Conservation (phyloP, 2,329 filamentous ascomycete species). For the Hawksworthiomyces lignivorus region DNA sequence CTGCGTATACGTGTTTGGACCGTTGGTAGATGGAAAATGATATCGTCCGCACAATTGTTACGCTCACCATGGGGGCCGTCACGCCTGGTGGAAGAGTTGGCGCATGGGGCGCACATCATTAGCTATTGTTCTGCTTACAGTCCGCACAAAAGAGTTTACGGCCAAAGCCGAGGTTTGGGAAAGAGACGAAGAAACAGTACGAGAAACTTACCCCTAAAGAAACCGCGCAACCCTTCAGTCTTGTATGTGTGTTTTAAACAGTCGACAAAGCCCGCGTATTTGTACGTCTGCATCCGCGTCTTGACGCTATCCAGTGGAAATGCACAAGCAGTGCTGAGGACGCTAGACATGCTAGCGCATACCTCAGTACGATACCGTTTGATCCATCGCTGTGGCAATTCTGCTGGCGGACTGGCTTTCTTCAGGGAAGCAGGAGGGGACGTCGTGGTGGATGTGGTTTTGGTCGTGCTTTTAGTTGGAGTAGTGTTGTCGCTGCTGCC, state of each 20-base stretch:
- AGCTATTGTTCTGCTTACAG: no score
- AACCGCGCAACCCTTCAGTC: conserved; percentile 64
- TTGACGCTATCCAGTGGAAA: conserved; percentile 87
- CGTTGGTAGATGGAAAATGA: conserved; percentile 55
- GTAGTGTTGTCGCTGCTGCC: conserved; percentile 14
- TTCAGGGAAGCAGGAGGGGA: background rate
- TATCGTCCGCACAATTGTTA: conserved; percentile 31
- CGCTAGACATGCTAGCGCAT: conserved; percentile 66
- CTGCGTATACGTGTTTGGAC: conserved; percentile 66
- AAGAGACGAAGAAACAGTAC: conserved; percentile 19
- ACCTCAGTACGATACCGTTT: conserved; percentile 77
- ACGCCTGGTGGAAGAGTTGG: conserved; percentile 47
- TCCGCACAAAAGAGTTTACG: no score
- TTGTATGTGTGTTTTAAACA: conserved; percentile 70
- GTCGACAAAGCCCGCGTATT: conserved; percentile 65
- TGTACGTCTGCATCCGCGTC: conserved; percentile 82
- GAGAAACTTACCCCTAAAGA: conserved; percentile 63
- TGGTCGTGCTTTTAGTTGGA: conserved; percentile 2
- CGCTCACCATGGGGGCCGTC: conserved; percentile 63
- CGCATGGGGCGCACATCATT: background rate
- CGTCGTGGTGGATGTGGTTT: background rate
- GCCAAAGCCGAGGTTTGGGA: no score
- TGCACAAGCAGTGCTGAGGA: conserved; percentile 70
- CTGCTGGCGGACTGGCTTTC: background rate
- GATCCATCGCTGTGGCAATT: conserved; percentile 40